Evolutionary conservation across 345 rosid species (phyloP).

Genomic region (Excoecaria cochinchinensis): DNA sequence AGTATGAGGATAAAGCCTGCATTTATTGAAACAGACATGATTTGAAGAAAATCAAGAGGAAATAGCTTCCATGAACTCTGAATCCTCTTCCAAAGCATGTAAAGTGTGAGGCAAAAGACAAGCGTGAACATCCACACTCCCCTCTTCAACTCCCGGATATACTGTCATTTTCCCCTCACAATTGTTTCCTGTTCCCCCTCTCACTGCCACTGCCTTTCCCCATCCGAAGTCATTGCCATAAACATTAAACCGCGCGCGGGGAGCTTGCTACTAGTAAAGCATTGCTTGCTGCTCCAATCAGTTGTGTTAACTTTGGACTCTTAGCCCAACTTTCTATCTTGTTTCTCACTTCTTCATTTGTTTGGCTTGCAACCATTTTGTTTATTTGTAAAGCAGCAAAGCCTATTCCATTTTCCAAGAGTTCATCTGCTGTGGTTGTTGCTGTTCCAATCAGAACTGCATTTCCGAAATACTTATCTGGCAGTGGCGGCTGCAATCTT

Average conservation of each 20-base stretch:
- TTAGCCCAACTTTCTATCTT: slow-evolving; percentile 11
- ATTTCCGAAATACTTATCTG: slow-evolving; percentile 39
- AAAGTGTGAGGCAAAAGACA: slow-evolving; percentile 16
- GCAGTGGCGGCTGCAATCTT: slow-evolving; percentile 30
- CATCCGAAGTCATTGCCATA: slow-evolving; percentile 45
- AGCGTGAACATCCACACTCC: no score
- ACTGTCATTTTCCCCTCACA: no score
- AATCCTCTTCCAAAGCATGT: slow-evolving; percentile 22
- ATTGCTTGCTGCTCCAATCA: not conserved
- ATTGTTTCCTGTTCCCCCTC: slow-evolving; percentile 14
- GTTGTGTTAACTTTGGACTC: not conserved
- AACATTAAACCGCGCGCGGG: slow-evolving; percentile 42
- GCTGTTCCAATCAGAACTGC: not conserved
- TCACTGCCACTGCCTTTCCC: slow-evolving; percentile 42
- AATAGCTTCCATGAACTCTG: slow-evolving; percentile 26
- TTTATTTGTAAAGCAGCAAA: slow-evolving; percentile 28
- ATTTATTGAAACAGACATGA: no score
- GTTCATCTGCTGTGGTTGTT: slow-evolving; percentile 20
- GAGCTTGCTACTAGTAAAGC: slow-evolving; percentile 22
- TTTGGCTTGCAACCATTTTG: slow-evolving; percentile 12
- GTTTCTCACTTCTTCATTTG: slow-evolving; percentile 16
- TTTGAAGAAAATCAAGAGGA: not conserved
- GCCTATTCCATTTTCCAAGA: slow-evolving; percentile 23
- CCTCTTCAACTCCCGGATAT: no score
- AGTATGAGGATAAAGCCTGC: no score